phyloP scores from a whole-genome alignment of 2,329 filamentous ascomycete species.

The Ophiostoma populinum region DNA sequence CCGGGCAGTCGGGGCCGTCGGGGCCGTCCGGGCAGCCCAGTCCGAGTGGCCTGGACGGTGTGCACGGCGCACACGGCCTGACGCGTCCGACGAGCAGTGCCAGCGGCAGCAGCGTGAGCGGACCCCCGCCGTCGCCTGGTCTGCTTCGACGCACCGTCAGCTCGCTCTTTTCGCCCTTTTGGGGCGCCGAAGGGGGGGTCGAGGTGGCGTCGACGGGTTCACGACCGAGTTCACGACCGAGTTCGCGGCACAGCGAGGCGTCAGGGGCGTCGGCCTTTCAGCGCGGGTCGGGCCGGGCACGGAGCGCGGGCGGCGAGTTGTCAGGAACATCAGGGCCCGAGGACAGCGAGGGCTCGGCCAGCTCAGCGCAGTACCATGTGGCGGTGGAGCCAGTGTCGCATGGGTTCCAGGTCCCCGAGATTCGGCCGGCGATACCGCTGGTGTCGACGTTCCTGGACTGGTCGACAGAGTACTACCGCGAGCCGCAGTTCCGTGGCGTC shows the following conservation, averaged over 20 bases:
- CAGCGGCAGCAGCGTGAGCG: conserved; percentile 9
- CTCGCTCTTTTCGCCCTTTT: conserved; percentile 42
- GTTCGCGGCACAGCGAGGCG: conserved; percentile 5
- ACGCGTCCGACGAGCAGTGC: too few relatives aligned
- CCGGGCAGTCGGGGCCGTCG: too few relatives aligned
- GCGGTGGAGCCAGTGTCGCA: conserved; percentile 67
- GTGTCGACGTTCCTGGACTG: conserved; percentile 78
- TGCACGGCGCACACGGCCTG: too few relatives aligned
- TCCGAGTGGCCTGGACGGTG: too few relatives aligned
- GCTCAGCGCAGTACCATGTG: conserved; percentile 57
- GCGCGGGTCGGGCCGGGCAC: conserved; percentile 3
- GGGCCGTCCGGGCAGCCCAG: too few relatives aligned
- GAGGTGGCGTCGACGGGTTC: conserved; percentile 7
- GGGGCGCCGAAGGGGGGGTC: conserved; percentile 23
- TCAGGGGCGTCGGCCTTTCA: conserved; percentile 16
- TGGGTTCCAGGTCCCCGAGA: conserved; percentile 38
- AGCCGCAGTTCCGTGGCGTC: conserved; percentile 93
- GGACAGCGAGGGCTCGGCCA: conserved; percentile 51
- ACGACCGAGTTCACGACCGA: conserved; percentile 1
- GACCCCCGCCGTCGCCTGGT: conserved; percentile 36
- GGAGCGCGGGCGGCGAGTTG: conserved; percentile 13
- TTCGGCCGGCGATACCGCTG: conserved; percentile 51
- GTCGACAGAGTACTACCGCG: conserved; percentile 95
- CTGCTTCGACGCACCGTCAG: conserved; percentile 47
- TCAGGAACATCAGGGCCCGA: conserved; percentile 39